A percentile compares a stretch with the other conserved stretches of the same genome.
These are phyloP conservation scores for Eragrostis nindensis DNA, from an alignment of 176 grass and related monocot species.

Conservation along the genomic window DNA sequence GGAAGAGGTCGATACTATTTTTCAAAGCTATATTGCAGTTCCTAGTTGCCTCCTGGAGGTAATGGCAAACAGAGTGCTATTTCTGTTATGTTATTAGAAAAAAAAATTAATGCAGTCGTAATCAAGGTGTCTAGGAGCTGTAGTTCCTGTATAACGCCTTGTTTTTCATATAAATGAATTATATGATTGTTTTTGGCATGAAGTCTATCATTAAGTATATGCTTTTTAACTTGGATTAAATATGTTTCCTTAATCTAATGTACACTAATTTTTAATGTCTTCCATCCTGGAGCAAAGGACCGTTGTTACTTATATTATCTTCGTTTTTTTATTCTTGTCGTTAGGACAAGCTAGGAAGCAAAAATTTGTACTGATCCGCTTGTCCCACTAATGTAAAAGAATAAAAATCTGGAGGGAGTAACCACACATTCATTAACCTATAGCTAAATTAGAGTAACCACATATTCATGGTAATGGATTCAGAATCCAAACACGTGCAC, in stretches of 20 bases:
- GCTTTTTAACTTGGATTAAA: background rate
- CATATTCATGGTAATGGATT: background rate
- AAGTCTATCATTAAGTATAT: background rate
- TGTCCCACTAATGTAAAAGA: no score
- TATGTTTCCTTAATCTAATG: background rate
- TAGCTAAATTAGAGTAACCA: background rate
- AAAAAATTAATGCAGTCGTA: background rate
- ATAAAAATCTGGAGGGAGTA: no score
- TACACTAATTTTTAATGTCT: background rate
- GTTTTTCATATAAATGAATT: background rate
- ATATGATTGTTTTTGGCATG: background rate
- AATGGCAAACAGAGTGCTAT: background rate
- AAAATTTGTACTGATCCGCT: no score
- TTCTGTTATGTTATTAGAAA: background rate
- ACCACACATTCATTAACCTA: background rate
- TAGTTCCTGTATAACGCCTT: background rate
- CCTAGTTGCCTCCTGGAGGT: constrained; percentile 52
- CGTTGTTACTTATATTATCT: background rate
- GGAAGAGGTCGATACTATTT: constrained; percentile 39
- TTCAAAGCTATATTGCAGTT: constrained; percentile 42
- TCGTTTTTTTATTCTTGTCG: no score
- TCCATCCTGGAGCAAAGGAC: background rate
- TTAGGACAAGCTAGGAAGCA: no score
- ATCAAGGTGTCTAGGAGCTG: background rate
- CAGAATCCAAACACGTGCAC: background rate